Conservation (phyloP, 2,329 filamentous ascomycete genomes). For the Myriosclerotinia scirpicola region DNA sequence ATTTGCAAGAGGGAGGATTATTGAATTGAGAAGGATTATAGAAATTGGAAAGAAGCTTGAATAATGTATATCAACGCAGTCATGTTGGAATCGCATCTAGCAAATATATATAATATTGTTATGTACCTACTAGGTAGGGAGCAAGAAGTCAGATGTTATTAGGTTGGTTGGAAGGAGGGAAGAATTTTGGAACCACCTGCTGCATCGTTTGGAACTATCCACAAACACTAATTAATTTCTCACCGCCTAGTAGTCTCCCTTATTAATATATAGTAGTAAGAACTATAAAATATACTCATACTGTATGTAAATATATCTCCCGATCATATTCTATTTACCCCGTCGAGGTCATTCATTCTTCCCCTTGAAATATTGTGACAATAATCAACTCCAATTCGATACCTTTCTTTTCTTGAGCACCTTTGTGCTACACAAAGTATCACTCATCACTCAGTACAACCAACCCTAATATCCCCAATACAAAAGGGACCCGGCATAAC, state of each 20-base stretch:
- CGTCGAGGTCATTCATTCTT: slow-evolving; percentile 8
- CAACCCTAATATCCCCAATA: neutral
- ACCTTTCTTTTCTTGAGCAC: no score
- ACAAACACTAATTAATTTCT: neutral
- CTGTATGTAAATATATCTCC: slow-evolving; percentile 6
- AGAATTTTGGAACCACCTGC: neutral
- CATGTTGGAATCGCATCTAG: no score
- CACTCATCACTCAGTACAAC: neutral
- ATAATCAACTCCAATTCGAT: neutral
- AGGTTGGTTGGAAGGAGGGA: neutral
- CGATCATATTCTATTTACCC: neutral
- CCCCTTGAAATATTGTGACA: neutral
- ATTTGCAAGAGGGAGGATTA: neutral
- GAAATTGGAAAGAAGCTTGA: neutral
- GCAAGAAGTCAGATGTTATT: no score
- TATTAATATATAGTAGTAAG: neutral
- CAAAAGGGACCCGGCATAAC: slow-evolving; percentile 12
- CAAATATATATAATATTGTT: no score
- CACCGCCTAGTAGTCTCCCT: neutral
- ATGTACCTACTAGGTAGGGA: no score
- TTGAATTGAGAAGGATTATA: slow-evolving; percentile 1
- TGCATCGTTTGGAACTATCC: neutral
- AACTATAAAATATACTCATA: neutral
- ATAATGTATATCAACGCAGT: neutral
- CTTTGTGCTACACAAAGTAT: neutral